Base-by-base conservation (phyloP, 768 basidiomycete species). In the button mushroom (Agaricus bisporus) region DNA sequence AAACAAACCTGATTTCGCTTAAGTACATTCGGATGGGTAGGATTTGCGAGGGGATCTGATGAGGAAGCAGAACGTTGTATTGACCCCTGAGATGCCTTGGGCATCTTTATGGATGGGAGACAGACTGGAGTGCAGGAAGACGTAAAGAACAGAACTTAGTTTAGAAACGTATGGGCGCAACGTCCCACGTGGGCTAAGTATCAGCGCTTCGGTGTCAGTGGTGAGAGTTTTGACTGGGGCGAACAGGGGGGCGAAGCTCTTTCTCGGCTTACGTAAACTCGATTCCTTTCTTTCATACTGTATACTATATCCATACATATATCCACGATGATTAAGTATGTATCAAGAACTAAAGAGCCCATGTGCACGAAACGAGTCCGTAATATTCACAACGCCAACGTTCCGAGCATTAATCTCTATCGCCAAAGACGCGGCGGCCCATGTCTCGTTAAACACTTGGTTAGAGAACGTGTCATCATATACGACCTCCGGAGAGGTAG, bases 1-100 rank as follows among this genome's bases (percentile, higher is more conserved):
- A n/a, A 26, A 22, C 72, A 41, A 51, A 76, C 79, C 64, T 79
- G 79, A 57, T 81, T 81, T 48, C 79, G 65, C 59, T 79, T 81
- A 26, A 79, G 65, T 26, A 78, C 76, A 61, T 75, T 79, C 3
- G 75, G 73, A 57, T 75, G 73, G 41, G 66, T 58, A 52, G 62
- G 60, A 42, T 61, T 51, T 11, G 65, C 41, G 32, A 64, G 48
- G 43, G 65, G 63, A 58, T 64, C 61, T 36, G 66, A 45, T 26
- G 59, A 62, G 60, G 63, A 58, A 25, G 62, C 54, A n/a, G 58
- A 54, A 48, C 64, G 62, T 50, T 62, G 58, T 42, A 60, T 60
- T n/a, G 64, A 44, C 20, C 37, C 52, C 39, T 54, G 52, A 20
- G 44, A 37, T 29, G 54, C 48, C 42, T 50, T 49, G 42, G 54